A percentile compares a stretch with the other conserved stretches of the same genome.
Evolutionary conservation across 2,329 filamentous ascomycete genomes (phyloP).

Genomic region (Calonectria pteridis): DNA sequence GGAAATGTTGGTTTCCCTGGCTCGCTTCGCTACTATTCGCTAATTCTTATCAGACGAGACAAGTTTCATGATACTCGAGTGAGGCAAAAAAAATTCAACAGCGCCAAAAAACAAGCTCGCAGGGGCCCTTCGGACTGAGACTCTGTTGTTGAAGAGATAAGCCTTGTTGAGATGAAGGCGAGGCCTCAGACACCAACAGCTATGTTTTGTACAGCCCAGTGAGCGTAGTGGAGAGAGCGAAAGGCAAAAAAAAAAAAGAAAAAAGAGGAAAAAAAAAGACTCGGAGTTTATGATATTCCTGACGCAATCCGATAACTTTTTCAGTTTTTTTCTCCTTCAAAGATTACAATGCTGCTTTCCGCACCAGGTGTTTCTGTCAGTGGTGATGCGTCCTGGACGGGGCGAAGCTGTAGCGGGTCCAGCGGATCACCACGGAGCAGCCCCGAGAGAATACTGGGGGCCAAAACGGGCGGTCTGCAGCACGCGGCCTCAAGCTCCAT

Average conservation of each 20-base stretch:
- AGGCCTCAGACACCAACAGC: neutral
- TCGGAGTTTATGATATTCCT: neutral
- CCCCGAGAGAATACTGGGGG: neutral
- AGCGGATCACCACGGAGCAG: neutral
- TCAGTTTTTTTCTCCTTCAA: neutral
- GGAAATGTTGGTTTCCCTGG: slow-evolving; percentile 54
- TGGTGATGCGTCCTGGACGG: slow-evolving; percentile 6
- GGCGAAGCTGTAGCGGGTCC: neutral
- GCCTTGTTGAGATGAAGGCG: neutral
- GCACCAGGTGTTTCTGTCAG: neutral
- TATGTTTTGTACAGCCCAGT: no score
- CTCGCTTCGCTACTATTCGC: neutral
- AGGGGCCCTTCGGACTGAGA: slow-evolving; percentile 51
- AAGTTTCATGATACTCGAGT: slow-evolving; percentile 60
- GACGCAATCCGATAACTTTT: neutral
- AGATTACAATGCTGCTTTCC: neutral
- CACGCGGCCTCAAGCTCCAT: neutral
- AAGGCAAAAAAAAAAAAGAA: neutral
- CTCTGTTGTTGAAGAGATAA: no score
- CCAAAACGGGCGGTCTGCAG: neutral
- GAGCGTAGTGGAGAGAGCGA: neutral
- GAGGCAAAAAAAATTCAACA: slow-evolving; percentile 61
- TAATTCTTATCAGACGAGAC: slow-evolving; percentile 56
- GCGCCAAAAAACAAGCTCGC: slow-evolving; percentile 63
- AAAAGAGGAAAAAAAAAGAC: neutral